Conservation (phyloP, 225 moss, liverwort and hornwort species). For the Pseudisothecium myosuroides region DNA sequence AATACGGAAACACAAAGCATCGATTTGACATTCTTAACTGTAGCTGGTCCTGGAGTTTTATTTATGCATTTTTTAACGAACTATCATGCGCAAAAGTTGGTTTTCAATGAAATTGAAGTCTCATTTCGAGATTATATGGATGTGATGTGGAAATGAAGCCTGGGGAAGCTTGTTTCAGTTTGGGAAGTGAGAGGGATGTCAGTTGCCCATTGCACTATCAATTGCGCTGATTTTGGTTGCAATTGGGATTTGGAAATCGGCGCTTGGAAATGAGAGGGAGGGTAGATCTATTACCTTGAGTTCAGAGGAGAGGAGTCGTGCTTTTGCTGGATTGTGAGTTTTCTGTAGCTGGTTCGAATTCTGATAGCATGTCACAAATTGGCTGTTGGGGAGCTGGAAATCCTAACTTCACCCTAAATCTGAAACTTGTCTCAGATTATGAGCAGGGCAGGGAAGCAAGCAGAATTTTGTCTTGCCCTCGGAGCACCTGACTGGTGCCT, state of each 20-base stretch:
- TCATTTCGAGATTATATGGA: not conserved
- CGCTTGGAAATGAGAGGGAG: not conserved
- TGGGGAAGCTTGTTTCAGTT: not conserved
- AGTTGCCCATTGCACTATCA: not conserved
- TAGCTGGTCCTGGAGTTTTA: too few relatives aligned
- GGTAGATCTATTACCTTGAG: not conserved
- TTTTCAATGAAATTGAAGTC: not conserved
- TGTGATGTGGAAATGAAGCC: not conserved
- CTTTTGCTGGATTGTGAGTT: not conserved
- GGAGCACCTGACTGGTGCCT: too few relatives aligned
- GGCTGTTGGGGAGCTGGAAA: too few relatives aligned
- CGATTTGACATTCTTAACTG: not conserved
- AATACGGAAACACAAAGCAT: not conserved
- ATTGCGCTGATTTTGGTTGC: not conserved
- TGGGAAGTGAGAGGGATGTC: not conserved
- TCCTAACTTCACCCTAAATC: too few relatives aligned
- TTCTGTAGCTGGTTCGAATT: not conserved
- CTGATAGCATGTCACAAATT: too few relatives aligned
- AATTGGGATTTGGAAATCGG: not conserved
- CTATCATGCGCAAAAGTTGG: too few relatives aligned
- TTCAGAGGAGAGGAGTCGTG: not conserved
- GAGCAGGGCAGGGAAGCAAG: too few relatives aligned
- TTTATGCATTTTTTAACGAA: too few relatives aligned
- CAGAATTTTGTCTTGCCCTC: too few relatives aligned
- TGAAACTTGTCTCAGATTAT: too few relatives aligned